These are phyloP conservation scores for Auricularia sp. DNA, from an alignment of 768 basidiomycete species.

Conservation along the genomic window DNA sequence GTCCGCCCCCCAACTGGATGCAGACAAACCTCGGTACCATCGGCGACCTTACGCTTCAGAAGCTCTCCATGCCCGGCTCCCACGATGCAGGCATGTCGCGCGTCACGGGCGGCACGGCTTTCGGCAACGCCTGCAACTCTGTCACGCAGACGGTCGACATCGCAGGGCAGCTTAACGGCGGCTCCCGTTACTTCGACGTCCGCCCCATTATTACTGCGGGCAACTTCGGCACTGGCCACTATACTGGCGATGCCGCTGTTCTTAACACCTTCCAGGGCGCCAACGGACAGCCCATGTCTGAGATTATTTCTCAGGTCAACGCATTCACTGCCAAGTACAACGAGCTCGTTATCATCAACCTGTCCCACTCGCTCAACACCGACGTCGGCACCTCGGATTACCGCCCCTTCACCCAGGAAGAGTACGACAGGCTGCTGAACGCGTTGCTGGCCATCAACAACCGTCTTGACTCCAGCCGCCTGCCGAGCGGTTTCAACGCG, in stretches of 20 bases:
- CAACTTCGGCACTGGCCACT: neutral
- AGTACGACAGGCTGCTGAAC: neutral
- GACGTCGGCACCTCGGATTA: conserved; percentile 1
- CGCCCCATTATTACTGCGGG: neutral
- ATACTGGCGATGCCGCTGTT: neutral
- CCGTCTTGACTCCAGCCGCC: neutral
- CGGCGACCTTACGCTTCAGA: neutral
- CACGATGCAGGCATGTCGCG: conserved; percentile 1
- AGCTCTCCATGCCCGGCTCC: neutral
- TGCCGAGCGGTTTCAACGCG: neutral
- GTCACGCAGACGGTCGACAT: neutral
- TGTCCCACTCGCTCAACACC: neutral
- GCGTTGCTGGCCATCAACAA: neutral
- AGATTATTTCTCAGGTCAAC: conserved; percentile 1
- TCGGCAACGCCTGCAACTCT: neutral
- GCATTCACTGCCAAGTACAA: neutral
- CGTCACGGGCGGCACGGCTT: neutral
- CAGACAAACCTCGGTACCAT: neutral
- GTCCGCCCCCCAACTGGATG: neutral
- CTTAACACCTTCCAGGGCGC: conserved; percentile 2
- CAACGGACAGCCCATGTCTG: neutral
- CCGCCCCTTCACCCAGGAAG: neutral
- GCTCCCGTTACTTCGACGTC: conserved; percentile 1
- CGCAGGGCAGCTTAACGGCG: neutral
- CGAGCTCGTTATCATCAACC: conserved; percentile 1